Base-by-base conservation (phyloP, 805 yeast genomes). In the Yarrowia hollandica region DNA sequence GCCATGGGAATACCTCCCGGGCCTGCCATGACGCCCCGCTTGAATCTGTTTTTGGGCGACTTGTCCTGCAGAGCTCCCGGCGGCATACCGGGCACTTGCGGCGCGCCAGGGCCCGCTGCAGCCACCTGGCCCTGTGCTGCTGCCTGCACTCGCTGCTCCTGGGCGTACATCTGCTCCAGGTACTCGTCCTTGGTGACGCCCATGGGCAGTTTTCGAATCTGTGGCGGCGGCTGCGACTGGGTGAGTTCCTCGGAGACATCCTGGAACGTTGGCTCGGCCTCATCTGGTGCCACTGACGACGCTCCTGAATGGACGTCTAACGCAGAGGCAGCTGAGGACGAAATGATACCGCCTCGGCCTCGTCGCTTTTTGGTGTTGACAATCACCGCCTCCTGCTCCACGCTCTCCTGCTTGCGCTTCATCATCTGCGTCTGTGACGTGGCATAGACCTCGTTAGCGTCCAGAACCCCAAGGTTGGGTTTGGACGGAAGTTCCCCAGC, bases 401-500 rank as follows among this genome's bases (percentile, higher is more conserved):
- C 58, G 15, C 44, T 26, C 35, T 52, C 44, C 35, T 52, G 42
- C 44, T 52, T 52, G 9, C 34, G 44, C 35, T 52, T 35, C 58
- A 52, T 52, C 58, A 52, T 52, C 26, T 52, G 35, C 2, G 35
- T 25, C 58, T 52, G 58, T 2, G 31, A 25, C 3, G 44, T 14
- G 9, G 42, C 44, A n/a, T 35, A 52, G 10, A 23, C 35, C 35
- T 52, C 58, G 44, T 52, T 52, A 14, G 25, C 34, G 38, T 52
- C 58, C 1, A 52, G 44, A 8, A 52, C 58, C 1, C 58, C 58
- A 9, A 52, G 58, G 18, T 52, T 52, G 8, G 58, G 58, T 16
- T 52, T 52, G n/a, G 58, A 52, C 3, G 58, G 58, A 33, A 52
- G 44, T 6, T 52, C 58, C 3, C 58, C 58, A 2, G 58, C 58